Evolutionary conservation across 1,284 basidiomycete genomes (phyloP), one percentile per base, ranked within the genome.

Genomic region (Irpex sp.): DNA sequence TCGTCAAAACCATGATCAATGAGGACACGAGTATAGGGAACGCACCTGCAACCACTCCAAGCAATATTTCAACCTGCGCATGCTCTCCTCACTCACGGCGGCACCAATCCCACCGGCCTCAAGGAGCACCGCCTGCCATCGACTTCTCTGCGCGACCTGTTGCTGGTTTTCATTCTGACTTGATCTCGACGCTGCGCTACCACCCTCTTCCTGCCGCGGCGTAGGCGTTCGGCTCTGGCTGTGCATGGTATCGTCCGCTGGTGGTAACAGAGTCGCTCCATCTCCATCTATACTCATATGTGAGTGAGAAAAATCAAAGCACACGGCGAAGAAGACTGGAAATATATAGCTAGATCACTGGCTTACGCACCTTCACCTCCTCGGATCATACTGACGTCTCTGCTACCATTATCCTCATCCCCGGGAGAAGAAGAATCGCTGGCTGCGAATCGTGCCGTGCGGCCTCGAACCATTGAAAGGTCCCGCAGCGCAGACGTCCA

Each of bases 81-180:
- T 93, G 71, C 89, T 94, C 75, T 96, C 94, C 67, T 95, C 92
- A 73, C 92, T 94, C 60, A 95, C 81, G 2, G 94, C 94, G 0
- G 92, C 92, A 62, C 93, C 86, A 36, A 97, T 81, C 0, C 94
- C 94, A n/a, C 94, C 93, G 1, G 94, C 94, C 74, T 95, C 94
- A 17, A 92, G 81, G 43, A 97, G 77, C 61, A 96, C 84, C 0
- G 88, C 84, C 67, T 94, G 92, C 93, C 93, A 95, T 55, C 91
- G 79, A 70, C 89, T 90, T 31, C 91, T 80, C 63, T 83, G 85
- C 17, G 82, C 83, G 1, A 90, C 82, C 67, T 77, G 74, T 49
- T 70, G 70, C 59, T 76, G 75, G 58, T 67, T 70, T n/a, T 75
- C 71, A 33, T 67, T 60, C 15, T 65, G 13, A 55, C 33, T 55